These are phyloP conservation scores for Trichoderma sp. DNA, from an alignment of 2,329 filamentous ascomycete genomes.

Conservation along the genomic window DNA sequence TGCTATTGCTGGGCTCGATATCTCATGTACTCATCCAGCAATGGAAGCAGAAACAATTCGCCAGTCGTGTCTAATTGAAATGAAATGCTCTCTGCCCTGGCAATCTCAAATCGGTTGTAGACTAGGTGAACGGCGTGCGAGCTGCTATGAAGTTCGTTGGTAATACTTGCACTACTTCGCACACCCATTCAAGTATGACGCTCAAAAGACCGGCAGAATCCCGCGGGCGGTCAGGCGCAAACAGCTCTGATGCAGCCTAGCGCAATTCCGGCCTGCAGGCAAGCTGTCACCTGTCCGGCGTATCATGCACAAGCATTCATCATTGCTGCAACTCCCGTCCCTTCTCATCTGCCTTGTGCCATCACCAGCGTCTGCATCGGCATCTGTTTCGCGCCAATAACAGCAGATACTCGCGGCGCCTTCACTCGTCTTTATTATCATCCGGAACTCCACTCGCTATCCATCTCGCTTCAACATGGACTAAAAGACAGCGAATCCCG, in stretches of 20 bases:
- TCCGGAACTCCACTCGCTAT: neutral
- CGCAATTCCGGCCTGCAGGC: neutral
- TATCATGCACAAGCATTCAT: neutral
- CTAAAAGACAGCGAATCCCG: neutral
- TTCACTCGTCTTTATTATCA: neutral
- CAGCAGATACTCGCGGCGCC: neutral
- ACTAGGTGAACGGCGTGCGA: neutral
- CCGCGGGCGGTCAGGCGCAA: conserved; percentile 10
- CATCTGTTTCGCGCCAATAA: neutral
- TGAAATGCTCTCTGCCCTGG: neutral
- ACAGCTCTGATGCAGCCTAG: neutral
- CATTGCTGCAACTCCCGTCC: neutral
- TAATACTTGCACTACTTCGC: neutral
- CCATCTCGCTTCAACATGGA: neutral
- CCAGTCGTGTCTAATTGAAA: neutral
- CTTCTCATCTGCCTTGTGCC: neutral
- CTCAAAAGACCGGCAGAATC: conserved; percentile 10
- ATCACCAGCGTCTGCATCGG: neutral
- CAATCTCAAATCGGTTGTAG: neutral
- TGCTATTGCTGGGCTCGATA: neutral
- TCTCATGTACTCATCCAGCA: neutral
- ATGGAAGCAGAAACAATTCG: neutral
- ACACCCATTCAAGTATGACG: neutral
- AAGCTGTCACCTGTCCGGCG: conserved; percentile 14
- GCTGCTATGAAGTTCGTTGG: neutral